phyloP scores from a whole-genome alignment of 2,329 filamentous ascomycete genomes.

The Fusarium sp. region DNA sequence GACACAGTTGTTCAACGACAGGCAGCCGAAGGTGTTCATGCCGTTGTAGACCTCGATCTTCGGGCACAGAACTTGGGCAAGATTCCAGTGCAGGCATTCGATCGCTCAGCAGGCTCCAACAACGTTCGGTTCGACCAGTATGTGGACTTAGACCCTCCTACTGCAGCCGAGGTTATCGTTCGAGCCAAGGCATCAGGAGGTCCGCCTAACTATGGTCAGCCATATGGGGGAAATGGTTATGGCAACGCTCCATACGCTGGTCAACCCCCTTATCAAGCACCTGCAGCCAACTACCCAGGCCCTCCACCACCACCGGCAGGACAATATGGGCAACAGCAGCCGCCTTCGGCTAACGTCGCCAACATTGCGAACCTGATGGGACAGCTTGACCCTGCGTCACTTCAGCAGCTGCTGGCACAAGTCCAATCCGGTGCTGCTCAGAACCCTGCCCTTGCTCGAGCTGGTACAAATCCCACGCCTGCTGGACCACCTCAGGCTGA shows the following conservation, averaged over 20 bases:
- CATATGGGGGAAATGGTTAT: constrained; percentile 47
- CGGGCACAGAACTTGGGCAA: constrained; percentile 78
- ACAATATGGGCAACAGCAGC: constrained; percentile 54
- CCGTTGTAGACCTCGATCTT: constrained; percentile 82
- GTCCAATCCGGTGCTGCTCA: constrained; percentile 58
- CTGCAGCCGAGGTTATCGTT: constrained; percentile 85
- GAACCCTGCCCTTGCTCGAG: constrained; percentile 28
- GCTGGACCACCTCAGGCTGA: constrained; percentile 56
- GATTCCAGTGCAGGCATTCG: constrained; percentile 88
- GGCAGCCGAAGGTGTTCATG: constrained; percentile 89
- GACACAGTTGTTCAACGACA: constrained; percentile 86
- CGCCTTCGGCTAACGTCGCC: constrained; percentile 52
- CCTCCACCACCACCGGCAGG: constrained; percentile 48
- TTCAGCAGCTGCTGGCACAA: constrained; percentile 79
- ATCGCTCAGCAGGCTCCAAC: constrained; percentile 79
- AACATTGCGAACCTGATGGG: constrained; percentile 77
- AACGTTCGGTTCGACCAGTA: constrained; percentile 92
- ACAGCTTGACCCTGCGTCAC: constrained; percentile 75
- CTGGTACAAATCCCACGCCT: constrained; percentile 40
- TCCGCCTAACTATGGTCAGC: constrained; percentile 51
- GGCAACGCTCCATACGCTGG: constrained; percentile 54
- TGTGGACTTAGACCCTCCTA: constrained; percentile 81
- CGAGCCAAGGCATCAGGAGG: constrained; percentile 71
- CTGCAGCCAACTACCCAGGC: constrained; percentile 48
- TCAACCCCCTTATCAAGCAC: constrained; percentile 50